Conservation (phyloP, 495 filamentous ascomycete species). For the Cudoniella acicularis region DNA sequence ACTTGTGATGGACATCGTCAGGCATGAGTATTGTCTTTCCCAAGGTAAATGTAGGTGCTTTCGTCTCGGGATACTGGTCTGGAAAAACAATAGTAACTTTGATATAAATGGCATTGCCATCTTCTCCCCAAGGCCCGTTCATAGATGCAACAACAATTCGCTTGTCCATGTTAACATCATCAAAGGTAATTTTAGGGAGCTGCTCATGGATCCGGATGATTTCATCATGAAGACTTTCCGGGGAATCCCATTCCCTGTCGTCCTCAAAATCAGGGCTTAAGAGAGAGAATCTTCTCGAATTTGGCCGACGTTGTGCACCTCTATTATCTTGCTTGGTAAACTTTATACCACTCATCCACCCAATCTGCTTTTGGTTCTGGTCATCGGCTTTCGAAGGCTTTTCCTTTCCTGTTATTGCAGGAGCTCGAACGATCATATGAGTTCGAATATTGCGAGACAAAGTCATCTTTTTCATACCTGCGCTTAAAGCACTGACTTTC, state of each 20-base stretch:
- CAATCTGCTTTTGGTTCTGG: slow-evolving; percentile 57
- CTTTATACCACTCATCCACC: slow-evolving; percentile 93
- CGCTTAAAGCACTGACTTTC: slow-evolving; percentile 31
- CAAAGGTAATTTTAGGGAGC: slow-evolving; percentile 80
- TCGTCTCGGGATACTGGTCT: slow-evolving; percentile 64
- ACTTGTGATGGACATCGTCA: slow-evolving; percentile 58
- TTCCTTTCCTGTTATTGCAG: slow-evolving; percentile 36
- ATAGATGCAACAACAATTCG: slow-evolving; percentile 71
- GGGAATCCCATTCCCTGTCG: slow-evolving; percentile 61
- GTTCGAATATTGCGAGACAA: slow-evolving; percentile 5
- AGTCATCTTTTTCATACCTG: slow-evolving; percentile 44
- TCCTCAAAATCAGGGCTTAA: slow-evolving; percentile 31
- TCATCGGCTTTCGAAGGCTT: slow-evolving; percentile 30
- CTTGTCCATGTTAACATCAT: slow-evolving; percentile 76
- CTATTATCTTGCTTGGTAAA: slow-evolving; percentile 51
- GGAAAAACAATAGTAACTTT: slow-evolving; percentile 81
- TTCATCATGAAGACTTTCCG: slow-evolving; percentile 81
- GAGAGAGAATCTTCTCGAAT: slow-evolving; percentile 22
- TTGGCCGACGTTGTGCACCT: slow-evolving; percentile 3
- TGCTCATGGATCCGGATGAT: slow-evolving; percentile 78
- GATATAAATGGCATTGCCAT: slow-evolving; percentile 68
- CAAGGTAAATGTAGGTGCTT: slow-evolving; percentile 62
- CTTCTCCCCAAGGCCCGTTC: slow-evolving; percentile 79
- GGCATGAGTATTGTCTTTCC: slow-evolving; percentile 78
- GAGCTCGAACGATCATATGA: slow-evolving; percentile 24